phyloP scores from a whole-genome alignment of 768 basidiomycete genomes.

The Suillus tomentosus region DNA sequence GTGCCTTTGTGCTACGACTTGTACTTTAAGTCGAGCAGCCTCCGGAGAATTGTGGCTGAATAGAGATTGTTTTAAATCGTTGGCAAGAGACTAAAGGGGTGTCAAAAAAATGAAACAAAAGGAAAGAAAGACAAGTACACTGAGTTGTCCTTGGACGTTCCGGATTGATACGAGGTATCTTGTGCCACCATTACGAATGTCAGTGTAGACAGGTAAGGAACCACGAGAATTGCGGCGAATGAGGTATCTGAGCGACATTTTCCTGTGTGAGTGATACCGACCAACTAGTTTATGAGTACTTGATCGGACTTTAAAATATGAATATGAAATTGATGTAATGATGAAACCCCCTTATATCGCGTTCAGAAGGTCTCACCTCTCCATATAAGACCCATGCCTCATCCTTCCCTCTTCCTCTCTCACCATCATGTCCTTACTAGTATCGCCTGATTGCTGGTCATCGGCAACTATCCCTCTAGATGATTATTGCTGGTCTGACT shows the following conservation, averaged over 20 bases:
- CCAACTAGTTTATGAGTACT: no score
- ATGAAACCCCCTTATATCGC: background rate
- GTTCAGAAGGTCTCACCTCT: background rate
- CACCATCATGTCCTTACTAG: background rate
- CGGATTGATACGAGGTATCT: conserved; percentile 60
- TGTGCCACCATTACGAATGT: conserved; percentile 66
- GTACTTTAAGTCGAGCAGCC: conserved; percentile 50
- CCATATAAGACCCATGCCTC: background rate
- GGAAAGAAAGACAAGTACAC: conserved; percentile 43
- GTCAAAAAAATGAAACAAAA: conserved; percentile 9
- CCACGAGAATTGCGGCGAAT: conserved; percentile 68
- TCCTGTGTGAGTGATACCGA: no score
- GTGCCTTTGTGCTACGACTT: conserved; percentile 50
- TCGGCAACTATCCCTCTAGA: no score
- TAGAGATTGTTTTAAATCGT: conserved; percentile 54
- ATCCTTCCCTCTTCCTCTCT: background rate
- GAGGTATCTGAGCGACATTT: background rate
- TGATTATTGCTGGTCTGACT: no score
- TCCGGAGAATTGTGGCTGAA: conserved; percentile 50
- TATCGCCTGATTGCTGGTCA: no score
- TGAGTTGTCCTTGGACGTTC: conserved; percentile 65
- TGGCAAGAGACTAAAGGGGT: conserved; percentile 51
- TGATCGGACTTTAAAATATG: no score
- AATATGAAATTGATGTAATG: background rate
- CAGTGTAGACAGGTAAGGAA: conserved; percentile 74